Conservation (phyloP, 495 filamentous ascomycete genomes). For the Neurospora pannonica region DNA sequence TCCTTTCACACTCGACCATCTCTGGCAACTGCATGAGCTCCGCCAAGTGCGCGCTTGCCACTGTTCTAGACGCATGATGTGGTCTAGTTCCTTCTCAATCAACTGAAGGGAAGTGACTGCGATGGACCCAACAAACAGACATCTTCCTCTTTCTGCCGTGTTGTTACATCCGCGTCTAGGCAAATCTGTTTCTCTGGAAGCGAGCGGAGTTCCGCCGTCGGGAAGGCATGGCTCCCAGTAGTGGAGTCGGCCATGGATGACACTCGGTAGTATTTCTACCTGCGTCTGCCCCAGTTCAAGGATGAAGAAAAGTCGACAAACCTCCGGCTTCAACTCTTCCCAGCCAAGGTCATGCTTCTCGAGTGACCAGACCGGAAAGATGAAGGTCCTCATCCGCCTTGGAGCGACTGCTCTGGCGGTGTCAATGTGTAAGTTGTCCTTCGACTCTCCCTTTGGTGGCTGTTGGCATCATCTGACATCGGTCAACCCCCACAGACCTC, state of each 20-base stretch:
- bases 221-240: neutral
- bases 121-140: neutral
- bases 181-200: neutral
- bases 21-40: neutral
- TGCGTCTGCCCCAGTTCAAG: neutral
- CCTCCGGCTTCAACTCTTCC: neutral
- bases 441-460: neutral
- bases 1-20: neutral
- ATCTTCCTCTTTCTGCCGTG: neutral
- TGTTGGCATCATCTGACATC: conserved; percentile 4
- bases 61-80: neutral
- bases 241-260: neutral
- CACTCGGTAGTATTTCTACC: neutral
- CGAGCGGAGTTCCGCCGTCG: conserved; percentile 11
- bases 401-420: conserved; percentile 19
- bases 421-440: conserved; percentile 18
- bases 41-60: neutral
- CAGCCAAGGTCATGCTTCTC: neutral
- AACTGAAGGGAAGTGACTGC: neutral
- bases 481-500: conserved; percentile 4
- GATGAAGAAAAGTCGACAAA: conserved; percentile 4
- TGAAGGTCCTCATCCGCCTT: conserved; percentile 21
- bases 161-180: neutral
- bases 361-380: conserved; percentile 13
- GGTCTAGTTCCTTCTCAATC: neutral